Evolutionary conservation across 768 basidiomycete genomes (phyloP), one percentile per base, ranked within the genome.

Genomic region (Mycena maculata): DNA sequence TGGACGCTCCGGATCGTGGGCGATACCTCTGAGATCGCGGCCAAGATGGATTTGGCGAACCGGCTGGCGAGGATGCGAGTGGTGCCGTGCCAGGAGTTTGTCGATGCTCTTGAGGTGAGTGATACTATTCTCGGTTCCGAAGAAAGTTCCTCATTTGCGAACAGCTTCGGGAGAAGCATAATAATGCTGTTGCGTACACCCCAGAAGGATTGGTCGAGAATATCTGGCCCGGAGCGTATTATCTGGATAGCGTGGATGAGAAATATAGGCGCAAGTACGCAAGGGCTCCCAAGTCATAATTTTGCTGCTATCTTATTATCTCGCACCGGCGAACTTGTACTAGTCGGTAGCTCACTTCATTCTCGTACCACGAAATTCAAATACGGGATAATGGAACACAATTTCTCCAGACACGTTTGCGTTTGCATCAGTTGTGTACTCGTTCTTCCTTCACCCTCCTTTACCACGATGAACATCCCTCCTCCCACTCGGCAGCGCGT

Each of bases 101-200:
- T 98, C 22, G 90, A 91, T 71, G 91, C 95, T 47, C 88, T 95
- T 52, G 75, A 82, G 75, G 91, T 94, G 75, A 63, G 65, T 27
- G 64, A n/a, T 58, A 39, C 28, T 52, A 25, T 30, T 18, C 28
- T 31, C 18, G 18, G 12, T 56, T 23, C 33, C 33, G 6, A 36
- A 36, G 6, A 13, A 36, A n/a, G n/a, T 52, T 39, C 22, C 5
- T 39, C 6, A 18, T 49, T 16, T 71, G 8, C 8, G 13, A 13
- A 36, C 13, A 96, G 96, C 90, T 98, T 57, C 94, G 97, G 42
- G 97, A 99, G 83, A 91, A 93, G 82, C 97, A 96, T 86, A 95
- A 98, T 86, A 97, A 96, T 73, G 89, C 94, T 18, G 88, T 85
- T 25, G 84, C 89, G 72, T 99, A 93, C 83, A 87, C 87, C 3